A percentile compares a stretch with the other conserved stretches of the same genome.
phyloP scores from a whole-genome alignment of 179 eudicot species.

The Gypsophila paniculata region DNA sequence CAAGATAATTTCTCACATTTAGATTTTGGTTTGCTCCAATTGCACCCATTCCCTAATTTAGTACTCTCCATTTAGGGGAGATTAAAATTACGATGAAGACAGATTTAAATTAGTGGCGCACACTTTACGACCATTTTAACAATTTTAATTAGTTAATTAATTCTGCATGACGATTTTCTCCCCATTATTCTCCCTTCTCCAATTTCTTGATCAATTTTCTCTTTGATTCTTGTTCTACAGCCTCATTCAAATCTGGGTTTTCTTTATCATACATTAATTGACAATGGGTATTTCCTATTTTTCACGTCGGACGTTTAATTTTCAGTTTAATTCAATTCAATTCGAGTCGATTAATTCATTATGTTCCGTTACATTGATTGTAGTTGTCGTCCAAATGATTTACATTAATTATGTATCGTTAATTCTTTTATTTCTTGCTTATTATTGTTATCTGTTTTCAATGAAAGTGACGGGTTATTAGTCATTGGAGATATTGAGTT shows the following conservation, averaged over 20 bases:
- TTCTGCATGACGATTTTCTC: not conserved
- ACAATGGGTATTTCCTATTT: constrained; percentile 7
- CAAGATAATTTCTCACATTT: no score
- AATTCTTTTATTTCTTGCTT: no score
- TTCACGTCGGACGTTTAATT: not conserved
- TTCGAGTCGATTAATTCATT: not conserved
- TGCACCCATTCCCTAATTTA: not conserved
- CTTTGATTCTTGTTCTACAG: not conserved
- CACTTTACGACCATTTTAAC: not conserved
- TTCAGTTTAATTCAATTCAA: not conserved
- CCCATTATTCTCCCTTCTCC: not conserved
- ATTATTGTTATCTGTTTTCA: not conserved
- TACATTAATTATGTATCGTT: not conserved
- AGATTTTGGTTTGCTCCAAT: no score
- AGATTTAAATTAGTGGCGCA: constrained; percentile 10
- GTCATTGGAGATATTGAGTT: not conserved
- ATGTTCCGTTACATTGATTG: not conserved
- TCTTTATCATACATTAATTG: not conserved
- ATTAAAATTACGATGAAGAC: not conserved
- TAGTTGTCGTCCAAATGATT: not conserved
- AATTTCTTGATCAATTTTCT: not conserved
- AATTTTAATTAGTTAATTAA: not conserved
- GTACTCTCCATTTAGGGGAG: not conserved
- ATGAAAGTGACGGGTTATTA: not conserved
- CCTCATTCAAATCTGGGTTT: constrained; percentile 1